These are phyloP conservation scores for Trichothecium roseum DNA, from an alignment of 2,329 filamentous ascomycete genomes.

Conservation along the genomic window DNA sequence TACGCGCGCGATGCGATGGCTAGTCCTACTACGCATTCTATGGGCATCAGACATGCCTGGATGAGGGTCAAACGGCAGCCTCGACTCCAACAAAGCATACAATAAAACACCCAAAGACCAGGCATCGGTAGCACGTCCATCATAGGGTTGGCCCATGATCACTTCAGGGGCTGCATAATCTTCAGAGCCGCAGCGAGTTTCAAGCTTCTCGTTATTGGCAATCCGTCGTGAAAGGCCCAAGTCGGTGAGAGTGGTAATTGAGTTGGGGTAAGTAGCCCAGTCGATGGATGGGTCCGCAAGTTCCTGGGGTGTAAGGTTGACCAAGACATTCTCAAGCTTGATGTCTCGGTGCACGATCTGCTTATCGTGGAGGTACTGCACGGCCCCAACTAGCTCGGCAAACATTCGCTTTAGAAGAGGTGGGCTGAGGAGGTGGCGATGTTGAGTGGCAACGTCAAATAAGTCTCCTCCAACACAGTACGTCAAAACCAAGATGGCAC, in stretches of 20 bases:
- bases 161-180: slow-evolving; percentile 97
- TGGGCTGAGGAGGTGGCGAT: slow-evolving; percentile 57
- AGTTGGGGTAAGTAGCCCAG: slow-evolving; percentile 68
- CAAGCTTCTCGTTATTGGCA: slow-evolving; percentile 76
- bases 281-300: slow-evolving; percentile 53
- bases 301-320: slow-evolving; percentile 65
- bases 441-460: slow-evolving; percentile 78
- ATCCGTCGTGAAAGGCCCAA: slow-evolving; percentile 82
- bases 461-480: slow-evolving; percentile 93
- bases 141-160: slow-evolving; percentile 88
- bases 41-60: slow-evolving; percentile 69
- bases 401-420: slow-evolving; percentile 74
- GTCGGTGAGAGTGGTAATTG: slow-evolving; percentile 82
- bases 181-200: slow-evolving; percentile 88
- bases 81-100: slow-evolving; percentile 87
- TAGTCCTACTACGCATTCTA: slow-evolving; percentile 69
- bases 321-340: slow-evolving; percentile 92
- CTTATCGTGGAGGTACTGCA: slow-evolving; percentile 73
- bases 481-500: slow-evolving; percentile 76
- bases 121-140: slow-evolving; percentile 82
- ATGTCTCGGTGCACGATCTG: slow-evolving; percentile 94
- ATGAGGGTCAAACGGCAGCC: slow-evolving; percentile 83
- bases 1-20: slow-evolving; percentile 87
- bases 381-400: slow-evolving; percentile 75
- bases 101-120: slow-evolving; percentile 92